These are phyloP conservation scores for Ophiostoma quercus DNA, from an alignment of 2,329 filamentous ascomycete genomes.

Conservation along the genomic window DNA sequence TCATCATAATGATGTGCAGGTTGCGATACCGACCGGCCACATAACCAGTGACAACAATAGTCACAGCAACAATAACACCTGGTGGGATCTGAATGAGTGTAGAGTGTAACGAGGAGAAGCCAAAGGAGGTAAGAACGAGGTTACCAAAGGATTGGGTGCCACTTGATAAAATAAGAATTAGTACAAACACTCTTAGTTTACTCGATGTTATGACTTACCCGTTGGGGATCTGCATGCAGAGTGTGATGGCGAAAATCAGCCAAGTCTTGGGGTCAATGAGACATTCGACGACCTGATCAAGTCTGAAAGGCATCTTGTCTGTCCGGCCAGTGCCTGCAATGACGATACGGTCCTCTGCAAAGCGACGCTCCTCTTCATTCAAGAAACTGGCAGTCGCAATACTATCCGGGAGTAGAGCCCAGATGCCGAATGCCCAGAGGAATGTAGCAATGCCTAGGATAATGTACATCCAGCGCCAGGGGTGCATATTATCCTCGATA, in stretches of 20 bases:
- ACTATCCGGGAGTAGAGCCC: constrained; percentile 2
- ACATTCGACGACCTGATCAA: neutral
- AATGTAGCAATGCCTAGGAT: constrained; percentile 6
- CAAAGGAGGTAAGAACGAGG: constrained; percentile 9
- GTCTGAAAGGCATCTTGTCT: neutral
- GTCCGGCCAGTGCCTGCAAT: constrained; percentile 12
- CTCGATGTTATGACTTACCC: neutral
- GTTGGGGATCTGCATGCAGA: constrained; percentile 16
- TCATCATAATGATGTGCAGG: constrained; percentile 4
- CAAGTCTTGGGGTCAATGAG: constrained; percentile 11
- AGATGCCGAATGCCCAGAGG: constrained; percentile 11
- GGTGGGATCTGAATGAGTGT: constrained; percentile 12
- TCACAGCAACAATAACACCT: constrained; percentile 8
- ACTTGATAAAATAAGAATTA: neutral
- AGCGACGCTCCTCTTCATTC: neutral
- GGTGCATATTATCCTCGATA: constrained; percentile 10
- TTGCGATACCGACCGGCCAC: constrained; percentile 10
- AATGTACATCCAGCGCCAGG: constrained; percentile 15
- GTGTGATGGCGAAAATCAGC: constrained; percentile 13
- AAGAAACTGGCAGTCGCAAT: constrained; percentile 6
- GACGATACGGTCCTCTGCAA: constrained; percentile 4
- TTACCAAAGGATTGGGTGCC: constrained; percentile 14
- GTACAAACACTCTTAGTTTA: neutral
- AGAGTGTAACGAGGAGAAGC: constrained; percentile 1
- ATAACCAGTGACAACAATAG: constrained; percentile 8